A percentile compares a stretch with the other conserved stretches of the same genome.
phyloP scores from a whole-genome alignment of 306 rosid species.

The Cucurbita moschata region DNA sequence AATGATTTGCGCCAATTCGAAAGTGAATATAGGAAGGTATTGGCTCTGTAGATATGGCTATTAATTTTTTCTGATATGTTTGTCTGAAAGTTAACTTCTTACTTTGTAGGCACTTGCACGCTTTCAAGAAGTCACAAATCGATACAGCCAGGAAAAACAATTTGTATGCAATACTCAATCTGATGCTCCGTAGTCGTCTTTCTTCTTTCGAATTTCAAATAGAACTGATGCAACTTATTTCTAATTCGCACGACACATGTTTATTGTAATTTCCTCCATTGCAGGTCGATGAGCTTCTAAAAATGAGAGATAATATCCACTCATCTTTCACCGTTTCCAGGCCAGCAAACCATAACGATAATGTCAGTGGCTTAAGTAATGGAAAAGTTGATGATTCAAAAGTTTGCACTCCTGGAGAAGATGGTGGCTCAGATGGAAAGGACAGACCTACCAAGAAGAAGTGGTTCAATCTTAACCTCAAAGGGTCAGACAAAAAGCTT shows the following conservation, averaged over 20 bases:
- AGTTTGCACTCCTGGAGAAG: conserved; percentile 58
- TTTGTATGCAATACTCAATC: conserved; percentile 33
- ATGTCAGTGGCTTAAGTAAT: conserved; percentile 48
- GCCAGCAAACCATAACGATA: conserved; percentile 21
- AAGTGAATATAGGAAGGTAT: conserved; percentile 78
- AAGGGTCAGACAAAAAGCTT: conserved; percentile 39
- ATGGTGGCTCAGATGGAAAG: conserved; percentile 80
- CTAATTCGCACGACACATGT: neutral
- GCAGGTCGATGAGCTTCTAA: conserved; percentile 97
- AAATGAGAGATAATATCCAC: conserved; percentile 71
- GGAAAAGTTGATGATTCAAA: conserved; percentile 65
- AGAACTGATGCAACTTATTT: neutral
- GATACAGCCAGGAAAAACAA: conserved; percentile 78
- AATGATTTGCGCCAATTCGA: conserved; percentile 94
- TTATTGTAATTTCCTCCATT: neutral
- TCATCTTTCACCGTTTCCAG: conserved; percentile 52
- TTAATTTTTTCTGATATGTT: neutral
- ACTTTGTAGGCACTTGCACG: conserved; percentile 71
- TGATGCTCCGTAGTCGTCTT: neutral
- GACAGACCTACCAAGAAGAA: conserved; percentile 79
- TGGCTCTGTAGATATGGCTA: neutral
- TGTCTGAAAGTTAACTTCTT: conserved; percentile 8
- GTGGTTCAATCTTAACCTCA: conserved; percentile 84
- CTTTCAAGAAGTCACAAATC: conserved; percentile 85
- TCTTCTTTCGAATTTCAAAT: neutral